phyloP scores from a whole-genome alignment of 2,329 filamentous ascomycete genomes.

The Fusarium decemcellulare region DNA sequence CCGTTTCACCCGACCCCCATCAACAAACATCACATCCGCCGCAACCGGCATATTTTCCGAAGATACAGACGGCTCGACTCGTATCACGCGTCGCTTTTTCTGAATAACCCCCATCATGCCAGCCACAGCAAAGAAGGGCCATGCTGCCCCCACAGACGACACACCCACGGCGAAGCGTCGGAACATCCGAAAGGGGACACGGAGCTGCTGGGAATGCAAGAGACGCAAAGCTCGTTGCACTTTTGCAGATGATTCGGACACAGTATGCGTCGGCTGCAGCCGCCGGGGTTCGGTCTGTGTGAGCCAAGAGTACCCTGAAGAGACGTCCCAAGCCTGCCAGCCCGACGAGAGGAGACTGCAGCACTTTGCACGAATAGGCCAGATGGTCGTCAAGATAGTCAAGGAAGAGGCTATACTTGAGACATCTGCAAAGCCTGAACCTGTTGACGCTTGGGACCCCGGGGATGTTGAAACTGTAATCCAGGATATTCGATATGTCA shows the following conservation, averaged over 20 bases:
- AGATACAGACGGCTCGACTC: no score
- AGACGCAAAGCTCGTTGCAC: constrained; percentile 26
- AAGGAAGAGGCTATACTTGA: constrained; percentile 17
- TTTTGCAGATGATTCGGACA: constrained; percentile 3
- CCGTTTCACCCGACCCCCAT: background rate
- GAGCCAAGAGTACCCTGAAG: constrained; percentile 20
- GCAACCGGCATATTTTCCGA: background rate
- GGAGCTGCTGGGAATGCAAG: constrained; percentile 32
- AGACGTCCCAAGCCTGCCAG: constrained; percentile 1
- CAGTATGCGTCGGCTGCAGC: constrained; percentile 14
- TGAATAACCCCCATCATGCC: background rate
- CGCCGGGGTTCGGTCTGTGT: constrained; percentile 17
- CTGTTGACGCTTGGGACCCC: constrained; percentile 43
- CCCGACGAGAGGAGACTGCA: background rate
- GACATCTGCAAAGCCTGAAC: constrained; percentile 36
- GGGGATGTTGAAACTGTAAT: background rate
- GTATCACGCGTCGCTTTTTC: background rate
- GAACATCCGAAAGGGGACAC: constrained; percentile 29
- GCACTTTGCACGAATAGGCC: constrained; percentile 4
- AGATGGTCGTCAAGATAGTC: constrained; percentile 19
- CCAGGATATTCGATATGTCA: background rate
- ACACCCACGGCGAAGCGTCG: constrained; percentile 15
- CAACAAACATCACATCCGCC: background rate
- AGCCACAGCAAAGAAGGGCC: background rate
- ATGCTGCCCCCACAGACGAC: background rate